These are phyloP conservation scores for Cinnamomum chago DNA, from an alignment of 164 flowering plant genomes.

Conservation along the genomic window DNA sequence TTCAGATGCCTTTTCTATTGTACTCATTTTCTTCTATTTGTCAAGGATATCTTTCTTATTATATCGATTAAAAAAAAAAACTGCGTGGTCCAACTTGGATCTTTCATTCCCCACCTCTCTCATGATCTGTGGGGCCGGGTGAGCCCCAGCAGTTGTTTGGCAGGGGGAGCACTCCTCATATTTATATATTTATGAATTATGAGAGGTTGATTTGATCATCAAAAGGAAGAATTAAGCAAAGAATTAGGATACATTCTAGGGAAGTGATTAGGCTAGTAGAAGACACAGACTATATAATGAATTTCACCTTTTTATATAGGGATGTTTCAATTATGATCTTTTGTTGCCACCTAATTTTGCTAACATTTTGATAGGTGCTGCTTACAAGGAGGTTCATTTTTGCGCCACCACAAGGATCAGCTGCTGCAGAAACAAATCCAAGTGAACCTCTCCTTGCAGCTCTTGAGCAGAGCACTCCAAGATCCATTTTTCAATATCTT, in stretches of 20 bases:
- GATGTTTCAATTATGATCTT: neutral
- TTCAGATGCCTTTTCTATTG: neutral
- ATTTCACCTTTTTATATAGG: too few species aligned
- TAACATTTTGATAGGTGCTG: slow-evolving; percentile 44
- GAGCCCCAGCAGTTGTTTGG: too few species aligned
- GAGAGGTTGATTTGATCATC: too few species aligned
- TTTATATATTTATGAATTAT: neutral
- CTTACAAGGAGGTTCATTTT: slow-evolving; percentile 74
- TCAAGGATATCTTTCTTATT: neutral
- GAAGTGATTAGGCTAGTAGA: neutral
- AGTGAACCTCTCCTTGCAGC: slow-evolving; percentile 81
- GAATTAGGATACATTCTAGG: neutral
- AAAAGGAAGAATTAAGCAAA: too few species aligned
- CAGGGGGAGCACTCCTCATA: neutral
- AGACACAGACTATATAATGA: neutral
- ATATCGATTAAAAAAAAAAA: too few species aligned
- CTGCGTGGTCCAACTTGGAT: too few species aligned
- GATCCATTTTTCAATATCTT: slow-evolving; percentile 71
- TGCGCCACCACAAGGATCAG: slow-evolving; percentile 96
- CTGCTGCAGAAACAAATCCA: slow-evolving; percentile 92
- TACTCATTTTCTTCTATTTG: neutral
- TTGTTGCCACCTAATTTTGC: neutral
- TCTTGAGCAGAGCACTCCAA: slow-evolving; percentile 65
- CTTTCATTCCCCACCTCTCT: too few species aligned
- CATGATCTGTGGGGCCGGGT: too few species aligned